Evolutionary conservation across 1,139 yeast genomes (phyloP), one percentile per base, ranked within the genome.

Genomic region (Protomyces inouyei): DNA sequence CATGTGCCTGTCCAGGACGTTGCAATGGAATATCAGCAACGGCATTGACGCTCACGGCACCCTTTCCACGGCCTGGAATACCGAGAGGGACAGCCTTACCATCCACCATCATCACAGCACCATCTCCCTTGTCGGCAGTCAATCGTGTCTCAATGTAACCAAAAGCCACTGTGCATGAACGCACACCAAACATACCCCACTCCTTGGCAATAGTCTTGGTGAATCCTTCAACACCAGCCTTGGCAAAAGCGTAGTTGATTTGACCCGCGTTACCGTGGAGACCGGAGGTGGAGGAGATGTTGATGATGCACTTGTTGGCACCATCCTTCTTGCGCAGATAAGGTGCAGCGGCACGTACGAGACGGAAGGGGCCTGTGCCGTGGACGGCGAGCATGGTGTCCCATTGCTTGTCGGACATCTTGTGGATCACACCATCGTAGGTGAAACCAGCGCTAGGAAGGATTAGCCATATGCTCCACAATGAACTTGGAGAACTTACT

Each of bases 251-350:
- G 76, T 93, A 93, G 80, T 93, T 93, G 68, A 97, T 88, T 79
- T 93, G 98, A 63, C 98, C 98, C 77, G 92, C 93, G 80, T 88
- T 90, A 71, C 98, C 98, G 76, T 93, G 93, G 71, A 93, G 91
- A 72, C 98, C 98, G 14, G 98, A 91, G 37, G 98, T 93, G 35
- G 97, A 90, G 51, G 97, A 82, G 61, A 96, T 88, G 77, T 93
- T 93, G 72, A 93, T 82, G 68, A 93, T 86, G 71, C 86, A 53
- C 43, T 54, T 53, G 37, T 56, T 56, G 35, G 59, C 59, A 21
- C 59, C 64, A 51, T 60, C 59, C 55, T 60, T 60, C 51, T 54
- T 60, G 18, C 64, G 54, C 18, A 60, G 38, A 28, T 60, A 54
- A 14, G 59, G 59, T 3, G 64, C 64, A 14, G 95, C 97, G 68